These are phyloP conservation scores for Blepharisma stoltei DNA, from an alignment of 73 alveolate species.

Conservation along the genomic window DNA sequence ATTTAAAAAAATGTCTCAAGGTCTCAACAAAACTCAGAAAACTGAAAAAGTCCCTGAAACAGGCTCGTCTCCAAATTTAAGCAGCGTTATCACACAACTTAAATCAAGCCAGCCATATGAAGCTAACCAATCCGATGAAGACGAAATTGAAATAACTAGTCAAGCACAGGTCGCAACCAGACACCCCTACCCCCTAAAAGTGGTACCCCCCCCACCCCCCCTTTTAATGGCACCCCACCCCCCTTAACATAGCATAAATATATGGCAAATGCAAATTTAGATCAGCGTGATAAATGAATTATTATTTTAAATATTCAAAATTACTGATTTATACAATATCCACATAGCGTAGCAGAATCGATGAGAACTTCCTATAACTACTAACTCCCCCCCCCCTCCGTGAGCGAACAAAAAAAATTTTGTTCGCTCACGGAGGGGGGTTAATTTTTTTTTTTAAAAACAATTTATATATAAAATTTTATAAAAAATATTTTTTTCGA, in stretches of 20 bases:
- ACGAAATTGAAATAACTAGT: not conserved
- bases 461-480: too few species aligned
- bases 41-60: not conserved
- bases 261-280: constrained; percentile 4
- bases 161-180: not conserved
- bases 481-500: too few species aligned
- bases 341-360: too few species aligned
- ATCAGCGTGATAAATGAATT: not conserved
- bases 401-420: too few species aligned
- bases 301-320: not conserved
- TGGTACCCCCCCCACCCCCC: not conserved
- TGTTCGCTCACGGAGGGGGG: too few species aligned
- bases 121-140: not conserved
- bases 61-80: not conserved
- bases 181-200: not conserved
- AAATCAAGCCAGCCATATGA: not conserved
- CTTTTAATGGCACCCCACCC: not conserved
- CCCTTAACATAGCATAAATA: not conserved
- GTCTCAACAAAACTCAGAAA: not conserved
- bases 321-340: not conserved
- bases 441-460: too few species aligned
- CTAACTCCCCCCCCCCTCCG: too few species aligned
- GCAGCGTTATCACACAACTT: not conserved
- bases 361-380: too few species aligned
- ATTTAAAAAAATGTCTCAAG: not conserved